Conservation (phyloP, 2,329 filamentous ascomycete genomes). For the Ophiocordyceps australis region DNA sequence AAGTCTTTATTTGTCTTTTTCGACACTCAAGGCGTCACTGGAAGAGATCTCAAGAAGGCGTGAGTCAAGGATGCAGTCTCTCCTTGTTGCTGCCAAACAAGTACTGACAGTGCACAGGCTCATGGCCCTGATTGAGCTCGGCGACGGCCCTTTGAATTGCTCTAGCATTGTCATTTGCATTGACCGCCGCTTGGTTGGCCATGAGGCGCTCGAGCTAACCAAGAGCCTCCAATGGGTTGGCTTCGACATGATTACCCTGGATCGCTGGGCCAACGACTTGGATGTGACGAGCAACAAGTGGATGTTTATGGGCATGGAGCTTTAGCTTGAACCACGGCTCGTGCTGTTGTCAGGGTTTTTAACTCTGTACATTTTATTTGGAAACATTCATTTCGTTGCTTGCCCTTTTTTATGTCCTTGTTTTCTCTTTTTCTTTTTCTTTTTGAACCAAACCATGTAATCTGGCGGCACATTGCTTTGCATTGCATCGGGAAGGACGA, state of each 20-base stretch:
- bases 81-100: background rate
- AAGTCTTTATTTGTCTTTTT: constrained; percentile 81
- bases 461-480: too few relatives aligned
- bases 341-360: too few relatives aligned
- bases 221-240: constrained; percentile 88
- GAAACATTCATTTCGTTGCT: too few relatives aligned
- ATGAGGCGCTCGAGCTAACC: constrained; percentile 48
- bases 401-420: constrained; percentile 5
- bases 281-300: constrained; percentile 59
- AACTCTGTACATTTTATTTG: too few relatives aligned
- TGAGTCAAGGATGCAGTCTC: constrained; percentile 25
- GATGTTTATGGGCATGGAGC: constrained; percentile 80
- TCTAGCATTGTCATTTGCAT: constrained; percentile 64
- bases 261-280: constrained; percentile 48
- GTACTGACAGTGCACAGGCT: constrained; percentile 30
- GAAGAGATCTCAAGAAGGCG: constrained; percentile 73
- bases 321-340: too few relatives aligned
- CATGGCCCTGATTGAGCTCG: constrained; percentile 80
- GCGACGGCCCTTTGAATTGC: constrained; percentile 59
- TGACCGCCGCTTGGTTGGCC: constrained; percentile 47
- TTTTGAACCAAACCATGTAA: too few relatives aligned
- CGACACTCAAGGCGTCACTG: constrained; percentile 47
- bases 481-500: too few relatives aligned
- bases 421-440: constrained; percentile 6
- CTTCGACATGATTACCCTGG: constrained; percentile 66